phyloP scores from a whole-genome alignment of 805 yeast genomes.

The Hagleromyces aurorensis region DNA sequence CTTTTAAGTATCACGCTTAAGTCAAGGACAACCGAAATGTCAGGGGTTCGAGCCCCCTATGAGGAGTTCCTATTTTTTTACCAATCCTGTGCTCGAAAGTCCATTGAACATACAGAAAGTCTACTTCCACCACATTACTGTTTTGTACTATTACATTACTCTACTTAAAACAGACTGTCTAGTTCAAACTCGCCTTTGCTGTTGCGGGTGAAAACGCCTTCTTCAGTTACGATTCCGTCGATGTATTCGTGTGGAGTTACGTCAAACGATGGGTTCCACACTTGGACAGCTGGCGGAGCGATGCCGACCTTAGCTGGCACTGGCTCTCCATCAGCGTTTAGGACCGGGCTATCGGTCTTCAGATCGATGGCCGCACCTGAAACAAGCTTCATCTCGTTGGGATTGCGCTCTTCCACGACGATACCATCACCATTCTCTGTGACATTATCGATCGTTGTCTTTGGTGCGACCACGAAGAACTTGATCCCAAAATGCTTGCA shows the following conservation, averaged over 20 bases:
- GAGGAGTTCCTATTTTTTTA: slow-evolving; percentile 35
- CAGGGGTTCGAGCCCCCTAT: slow-evolving; percentile 47
- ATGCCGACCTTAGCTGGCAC: slow-evolving; percentile 51
- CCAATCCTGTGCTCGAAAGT: too few relatives aligned
- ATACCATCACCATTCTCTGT: slow-evolving; percentile 67
- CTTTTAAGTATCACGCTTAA: slow-evolving; percentile 40
- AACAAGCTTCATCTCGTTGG: slow-evolving; percentile 66
- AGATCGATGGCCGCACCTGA: slow-evolving; percentile 53
- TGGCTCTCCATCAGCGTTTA: slow-evolving; percentile 26
- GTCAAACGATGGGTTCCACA: slow-evolving; percentile 97
- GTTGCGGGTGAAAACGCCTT: slow-evolving; percentile 46
- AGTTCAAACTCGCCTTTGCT: slow-evolving; percentile 44
- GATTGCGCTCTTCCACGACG: slow-evolving; percentile 80
- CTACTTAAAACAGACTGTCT: slow-evolving; percentile 15
- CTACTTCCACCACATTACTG: too few relatives aligned
- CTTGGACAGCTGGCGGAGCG: slow-evolving; percentile 78
- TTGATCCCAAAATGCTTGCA: slow-evolving; percentile 56
- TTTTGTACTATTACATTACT: too few relatives aligned
- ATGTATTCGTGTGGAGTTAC: slow-evolving; percentile 79
- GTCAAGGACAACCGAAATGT: slow-evolving; percentile 38
- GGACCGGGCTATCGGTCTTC: slow-evolving; percentile 18
- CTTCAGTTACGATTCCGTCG: slow-evolving; percentile 87
- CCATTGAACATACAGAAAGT: too few relatives aligned
- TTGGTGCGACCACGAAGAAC: slow-evolving; percentile 93
- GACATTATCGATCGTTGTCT: slow-evolving; percentile 72